phyloP scores from a whole-genome alignment of 129 eudicot species.

The Centrapalus pauciflorus region DNA sequence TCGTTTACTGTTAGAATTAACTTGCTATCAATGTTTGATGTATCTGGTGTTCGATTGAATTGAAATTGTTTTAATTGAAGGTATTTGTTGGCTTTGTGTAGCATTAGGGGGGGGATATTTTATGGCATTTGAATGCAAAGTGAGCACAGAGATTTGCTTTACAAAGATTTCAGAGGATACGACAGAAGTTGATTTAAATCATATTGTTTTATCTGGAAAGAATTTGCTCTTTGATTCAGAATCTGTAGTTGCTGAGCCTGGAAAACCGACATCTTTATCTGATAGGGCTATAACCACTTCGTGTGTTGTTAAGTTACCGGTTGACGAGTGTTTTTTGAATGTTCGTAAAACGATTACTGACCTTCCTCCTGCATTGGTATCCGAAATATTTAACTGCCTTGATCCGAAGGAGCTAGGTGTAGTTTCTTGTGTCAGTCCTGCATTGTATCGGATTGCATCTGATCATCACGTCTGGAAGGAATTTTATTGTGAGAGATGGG shows the following conservation, averaged over 20 bases:
- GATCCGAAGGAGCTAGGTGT: constrained; percentile 90
- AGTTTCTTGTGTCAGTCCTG: constrained; percentile 72
- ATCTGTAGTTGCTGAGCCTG: constrained; percentile 20
- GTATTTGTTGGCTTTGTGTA: constrained; percentile 10
- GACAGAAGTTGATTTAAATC: constrained; percentile 23
- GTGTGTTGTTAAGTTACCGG: constrained; percentile 14
- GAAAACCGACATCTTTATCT: constrained; percentile 13
- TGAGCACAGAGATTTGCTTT: constrained; percentile 33
- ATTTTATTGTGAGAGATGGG: constrained; percentile 95
- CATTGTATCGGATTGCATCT: constrained; percentile 58
- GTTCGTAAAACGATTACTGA: constrained; percentile 50
- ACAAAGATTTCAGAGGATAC: constrained; percentile 27
- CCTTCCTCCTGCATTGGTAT: constrained; percentile 74
- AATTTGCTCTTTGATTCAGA: constrained; percentile 22
- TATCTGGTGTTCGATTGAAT: background rate
- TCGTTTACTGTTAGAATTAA: no score
- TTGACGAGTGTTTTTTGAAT: constrained; percentile 28
- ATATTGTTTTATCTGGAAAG: constrained; percentile 18
- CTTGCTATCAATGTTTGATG: no score
- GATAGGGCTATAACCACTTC: constrained; percentile 13
- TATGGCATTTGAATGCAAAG: constrained; percentile 93
- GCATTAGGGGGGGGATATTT: constrained; percentile 30
- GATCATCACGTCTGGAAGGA: constrained; percentile 89
- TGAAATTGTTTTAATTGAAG: background rate
- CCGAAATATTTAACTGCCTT: constrained; percentile 87